phyloP scores from a whole-genome alignment of 257 asterid species.

The Buddleja alternifolia region DNA sequence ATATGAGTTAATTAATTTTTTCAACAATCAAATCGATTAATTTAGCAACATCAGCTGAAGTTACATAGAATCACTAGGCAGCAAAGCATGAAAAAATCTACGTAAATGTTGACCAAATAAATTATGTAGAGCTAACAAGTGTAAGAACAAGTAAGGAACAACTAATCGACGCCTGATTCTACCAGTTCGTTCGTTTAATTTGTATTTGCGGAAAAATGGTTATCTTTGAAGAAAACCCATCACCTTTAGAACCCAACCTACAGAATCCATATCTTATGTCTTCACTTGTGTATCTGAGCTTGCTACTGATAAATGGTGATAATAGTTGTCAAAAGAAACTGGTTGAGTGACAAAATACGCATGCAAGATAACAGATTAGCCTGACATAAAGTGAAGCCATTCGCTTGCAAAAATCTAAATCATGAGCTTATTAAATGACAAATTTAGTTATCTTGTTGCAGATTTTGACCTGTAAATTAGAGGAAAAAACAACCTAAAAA shows the following conservation, averaged over 20 bases:
- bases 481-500: too few species aligned
- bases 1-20: background rate
- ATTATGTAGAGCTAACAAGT: background rate
- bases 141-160: background rate
- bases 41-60: constrained; percentile 3
- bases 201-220: background rate
- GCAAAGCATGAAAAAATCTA: background rate
- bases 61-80: background rate
- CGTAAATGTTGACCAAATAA: background rate
- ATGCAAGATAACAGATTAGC: too few species aligned
- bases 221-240: constrained; percentile 2
- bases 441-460: too few species aligned
- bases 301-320: background rate
- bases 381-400: too few species aligned
- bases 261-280: background rate
- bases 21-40: background rate
- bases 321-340: background rate
- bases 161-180: background rate
- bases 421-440: too few species aligned
- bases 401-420: too few species aligned
- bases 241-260: constrained; percentile 4
- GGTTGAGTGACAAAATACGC: background rate
- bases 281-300: background rate
- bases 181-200: background rate
- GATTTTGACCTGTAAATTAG: too few species aligned